Evolutionary conservation across 1,284 basidiomycete species (phyloP).

Genomic region (Apiotrichum gracile): DNA sequence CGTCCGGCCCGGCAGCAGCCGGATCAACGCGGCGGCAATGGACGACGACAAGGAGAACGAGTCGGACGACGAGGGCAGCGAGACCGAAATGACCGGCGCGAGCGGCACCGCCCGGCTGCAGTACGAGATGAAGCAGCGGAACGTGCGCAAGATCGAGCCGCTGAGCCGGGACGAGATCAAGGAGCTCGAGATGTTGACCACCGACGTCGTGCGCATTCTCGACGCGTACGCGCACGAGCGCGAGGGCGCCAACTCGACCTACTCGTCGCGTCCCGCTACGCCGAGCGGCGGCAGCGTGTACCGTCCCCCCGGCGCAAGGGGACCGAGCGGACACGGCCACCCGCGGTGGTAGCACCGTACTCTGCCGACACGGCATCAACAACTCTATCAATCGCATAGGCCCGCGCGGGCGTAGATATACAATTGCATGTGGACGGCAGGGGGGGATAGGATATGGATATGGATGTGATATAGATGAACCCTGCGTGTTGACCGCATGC

Average conservation of each 20-base stretch:
- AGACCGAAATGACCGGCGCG: conserved; percentile 17
- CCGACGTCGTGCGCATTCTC: conserved; percentile 65
- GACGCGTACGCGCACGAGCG: conserved; percentile 41
- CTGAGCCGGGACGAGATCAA: conserved; percentile 62
- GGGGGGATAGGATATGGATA: no score
- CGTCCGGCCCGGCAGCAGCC: conserved; percentile 15
- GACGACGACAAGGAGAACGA: conserved; percentile 51
- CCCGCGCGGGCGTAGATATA: no score
- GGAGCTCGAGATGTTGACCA: conserved; percentile 68
- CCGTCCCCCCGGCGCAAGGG: not conserved
- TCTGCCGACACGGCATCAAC: no score
- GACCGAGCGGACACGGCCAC: not conserved
- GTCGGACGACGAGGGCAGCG: conserved; percentile 56
- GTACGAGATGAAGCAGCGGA: conserved; percentile 11
- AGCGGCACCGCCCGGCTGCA: conserved; percentile 5
- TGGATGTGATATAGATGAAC: no score
- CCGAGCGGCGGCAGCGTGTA: conserved; percentile 9
- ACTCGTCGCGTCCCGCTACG: conserved; percentile 20
- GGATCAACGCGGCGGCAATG: conserved; percentile 25
- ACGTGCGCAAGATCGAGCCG: conserved; percentile 34
- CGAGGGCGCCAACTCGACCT: conserved; percentile 25
- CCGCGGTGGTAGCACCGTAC: no score
- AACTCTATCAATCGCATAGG: no score
- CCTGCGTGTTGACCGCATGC: no score
- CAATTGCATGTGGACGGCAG: no score